Base-by-base conservation (phyloP, 805 yeast species). In the Starmerella scarabaei region DNA sequence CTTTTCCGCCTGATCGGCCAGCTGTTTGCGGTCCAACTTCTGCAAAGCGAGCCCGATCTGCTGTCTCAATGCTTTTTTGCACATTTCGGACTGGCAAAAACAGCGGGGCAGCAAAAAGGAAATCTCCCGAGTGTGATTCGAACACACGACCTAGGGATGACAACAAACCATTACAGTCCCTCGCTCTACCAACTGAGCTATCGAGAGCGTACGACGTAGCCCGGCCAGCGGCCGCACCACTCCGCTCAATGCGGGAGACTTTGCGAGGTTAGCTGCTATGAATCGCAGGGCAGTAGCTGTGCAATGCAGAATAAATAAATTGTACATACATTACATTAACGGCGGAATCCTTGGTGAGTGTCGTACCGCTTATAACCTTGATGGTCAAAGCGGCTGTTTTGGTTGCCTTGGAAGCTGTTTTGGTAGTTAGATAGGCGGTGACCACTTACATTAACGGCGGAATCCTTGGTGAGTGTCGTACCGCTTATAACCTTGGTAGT, bases 141-240 rank as follows among this genome's bases (percentile, higher is more conserved):
- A 48, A 48, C 51, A 40, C 51, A 44, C 47, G 51, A 48, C 48
- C 51, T 41, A 47, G 42, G 48, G 51, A 48, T 48, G 36, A 39
- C 47, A 27, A 36, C 19, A 34, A 34, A 36, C 43, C 47, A 45
- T 48, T 48, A 48, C 51, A 48, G 51, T 48, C 51, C 48, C 45
- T 50, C 54, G 54, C 54, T 50, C 52, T 51, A 49, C 54, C 54
- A 49, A 45, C 54, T 51, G 52, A 50, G 54, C 54, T 50, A 51
- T 47, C 50, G 53, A 43, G 53, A 50, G 53, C n/a, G n/a, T n/a
- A n/a, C n/a, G n/a, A n/a, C n/a, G n/a, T n/a, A n/a, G 27, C 8
- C 19, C 18, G 18, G 14, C 8, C 16, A 19, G 23, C 7, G 15
- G 14, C 14, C n/a, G n/a, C n/a, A n/a, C n/a, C n/a, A n/a, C n/a